Conservation (phyloP, 257 asterid species). For the Cruciata laevipes region DNA sequence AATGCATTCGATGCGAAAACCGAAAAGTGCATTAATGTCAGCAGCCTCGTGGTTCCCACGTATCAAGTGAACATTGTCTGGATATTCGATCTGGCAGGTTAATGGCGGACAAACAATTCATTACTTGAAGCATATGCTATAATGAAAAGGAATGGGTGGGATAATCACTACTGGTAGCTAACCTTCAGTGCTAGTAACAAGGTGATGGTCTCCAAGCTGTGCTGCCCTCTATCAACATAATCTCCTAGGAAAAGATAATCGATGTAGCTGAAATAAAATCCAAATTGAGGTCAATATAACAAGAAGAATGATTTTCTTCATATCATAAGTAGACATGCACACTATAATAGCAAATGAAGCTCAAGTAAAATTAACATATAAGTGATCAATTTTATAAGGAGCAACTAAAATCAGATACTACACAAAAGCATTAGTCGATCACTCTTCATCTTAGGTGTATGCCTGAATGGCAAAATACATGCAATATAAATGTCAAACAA, state of each 20-base stretch:
- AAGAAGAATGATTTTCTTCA: conserved; percentile 2
- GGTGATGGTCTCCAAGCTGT: conserved; percentile 98
- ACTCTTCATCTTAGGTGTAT: neutral
- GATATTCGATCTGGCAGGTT: conserved; percentile 71
- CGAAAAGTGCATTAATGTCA: conserved; percentile 96
- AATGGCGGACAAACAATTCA: conserved; percentile 7
- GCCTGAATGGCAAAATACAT: neutral
- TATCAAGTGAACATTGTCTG: conserved; percentile 91
- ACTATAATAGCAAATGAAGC: conserved; percentile 1
- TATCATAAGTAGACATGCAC: neutral
- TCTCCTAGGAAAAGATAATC: conserved; percentile 98
- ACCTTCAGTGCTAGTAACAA: conserved; percentile 97
- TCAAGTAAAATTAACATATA: neutral
- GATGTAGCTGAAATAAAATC: conserved; percentile 62
- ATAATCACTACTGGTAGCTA: conserved; percentile 17
- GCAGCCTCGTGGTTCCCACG: conserved; percentile 99
- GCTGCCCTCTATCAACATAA: conserved; percentile 99
- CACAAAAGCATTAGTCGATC: neutral
- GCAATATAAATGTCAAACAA: neutral
- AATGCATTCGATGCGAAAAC: conserved; percentile 97
- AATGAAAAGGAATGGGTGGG: neutral
- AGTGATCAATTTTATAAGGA: neutral
- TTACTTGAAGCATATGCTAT: neutral
- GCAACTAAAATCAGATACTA: neutral
- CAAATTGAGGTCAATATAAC: conserved; percentile 12